Base-by-base conservation (phyloP, 108 stramenopile species). In the Mediolabrus comicus region DNA sequence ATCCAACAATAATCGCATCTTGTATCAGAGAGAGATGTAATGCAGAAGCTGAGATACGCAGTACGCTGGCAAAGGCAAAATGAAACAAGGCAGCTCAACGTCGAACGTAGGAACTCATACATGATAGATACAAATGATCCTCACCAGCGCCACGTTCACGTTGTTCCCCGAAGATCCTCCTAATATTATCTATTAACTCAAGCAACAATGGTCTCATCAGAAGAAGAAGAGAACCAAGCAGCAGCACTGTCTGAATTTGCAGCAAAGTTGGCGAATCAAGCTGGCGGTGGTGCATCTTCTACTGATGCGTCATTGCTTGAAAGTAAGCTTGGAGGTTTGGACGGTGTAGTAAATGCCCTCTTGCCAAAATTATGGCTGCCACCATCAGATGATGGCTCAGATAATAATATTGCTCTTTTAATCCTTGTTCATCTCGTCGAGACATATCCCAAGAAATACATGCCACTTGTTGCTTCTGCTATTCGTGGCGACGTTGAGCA, bases 401-500 rank as follows among this genome's bases (percentile, higher is more conserved):
- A 49, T 17, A 16, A 33, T 3, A 62, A 65, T 27, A 35, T 69
- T 33, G 66, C 75, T 6, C 66, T 76, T 33, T 29, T 46, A 25
- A 53, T 76, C 32, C 62, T 76, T 6, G 61, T 67, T 25, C 26
- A 64, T 51, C 36, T 76, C 7, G 67, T 76, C 19, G 55, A 69
- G 51, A 32, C n/a, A 16, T 53, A 59, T 25, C 62, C 75, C 0
- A 26, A 12, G 26, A 43, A 35, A 29, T 76, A 76, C 35, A 69
- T 64, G 75, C 8, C 24, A 1, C 0, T 69, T 14, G 36, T 62
- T 64, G 59, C 75, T 3, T 66, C 59, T 6, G 25, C 38, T 7
- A 67, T 69, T 32, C 75, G 75, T 22, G 62, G 39, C n/a, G 53
- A 68, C 39, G 30, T 69, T 27, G 75, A 76, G 36, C 54, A 25